These are phyloP conservation scores for Ceratocystis huliohia DNA, from an alignment of 2,329 filamentous ascomycete species.

Conservation along the genomic window DNA sequence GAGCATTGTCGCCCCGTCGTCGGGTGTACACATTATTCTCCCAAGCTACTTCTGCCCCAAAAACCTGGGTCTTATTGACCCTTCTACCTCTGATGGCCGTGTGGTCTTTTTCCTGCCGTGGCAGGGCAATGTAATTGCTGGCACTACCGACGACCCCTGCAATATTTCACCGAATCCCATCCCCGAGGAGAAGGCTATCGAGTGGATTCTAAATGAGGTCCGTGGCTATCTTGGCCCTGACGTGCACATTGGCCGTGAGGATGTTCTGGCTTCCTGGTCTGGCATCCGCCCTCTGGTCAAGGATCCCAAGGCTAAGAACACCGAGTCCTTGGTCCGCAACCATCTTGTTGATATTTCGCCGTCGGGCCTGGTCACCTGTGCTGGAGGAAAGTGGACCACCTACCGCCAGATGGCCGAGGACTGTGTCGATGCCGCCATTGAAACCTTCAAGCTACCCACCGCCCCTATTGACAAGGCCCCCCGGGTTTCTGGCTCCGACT, in stretches of 20 bases:
- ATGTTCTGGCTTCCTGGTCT: slow-evolving; percentile 84
- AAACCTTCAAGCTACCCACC: slow-evolving; percentile 50
- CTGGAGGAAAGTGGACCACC: slow-evolving; percentile 85
- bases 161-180: slow-evolving; percentile 60
- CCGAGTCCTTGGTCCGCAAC: slow-evolving; percentile 76
- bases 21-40: slow-evolving; percentile 74
- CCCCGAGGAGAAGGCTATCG: slow-evolving; percentile 70
- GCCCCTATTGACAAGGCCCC: slow-evolving; percentile 46
- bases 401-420: slow-evolving; percentile 91
- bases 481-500: slow-evolving; percentile 55
- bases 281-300: slow-evolving; percentile 77
- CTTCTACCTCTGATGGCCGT: slow-evolving; percentile 72
- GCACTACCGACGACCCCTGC: slow-evolving; percentile 71
- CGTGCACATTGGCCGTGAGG: slow-evolving; percentile 70
- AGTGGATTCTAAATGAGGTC: slow-evolving; percentile 78
- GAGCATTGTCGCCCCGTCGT: slow-evolving; percentile 75
- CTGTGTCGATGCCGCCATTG: slow-evolving; percentile 68
- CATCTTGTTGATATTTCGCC: slow-evolving; percentile 70
- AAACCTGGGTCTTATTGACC: slow-evolving; percentile 80
- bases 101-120: slow-evolving; percentile 90
- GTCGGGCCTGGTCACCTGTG: slow-evolving; percentile 71
- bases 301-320: slow-evolving; percentile 74
- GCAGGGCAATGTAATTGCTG: slow-evolving; percentile 86
- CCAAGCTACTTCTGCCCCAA: slow-evolving; percentile 76
- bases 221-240: slow-evolving; percentile 70